phyloP scores from a whole-genome alignment of 177 flowering plant species.

The Vitis hybrid region DNA sequence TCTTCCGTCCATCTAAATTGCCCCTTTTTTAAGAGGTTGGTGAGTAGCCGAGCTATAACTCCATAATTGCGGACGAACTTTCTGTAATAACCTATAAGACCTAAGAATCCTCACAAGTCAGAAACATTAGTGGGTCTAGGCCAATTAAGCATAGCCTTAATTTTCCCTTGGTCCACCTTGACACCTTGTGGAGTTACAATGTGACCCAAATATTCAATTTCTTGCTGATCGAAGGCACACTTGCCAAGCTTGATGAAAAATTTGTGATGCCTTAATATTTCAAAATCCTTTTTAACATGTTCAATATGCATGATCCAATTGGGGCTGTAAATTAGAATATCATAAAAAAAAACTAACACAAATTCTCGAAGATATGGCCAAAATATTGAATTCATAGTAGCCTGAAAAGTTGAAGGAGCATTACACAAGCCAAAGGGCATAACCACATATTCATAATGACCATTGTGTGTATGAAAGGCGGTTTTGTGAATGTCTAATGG shows the following conservation, averaged over 20 bases:
- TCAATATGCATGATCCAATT: too few relatives aligned
- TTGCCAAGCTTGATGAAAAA: slow-evolving; percentile 5
- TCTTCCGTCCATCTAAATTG: too few relatives aligned
- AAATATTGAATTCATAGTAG: too few relatives aligned
- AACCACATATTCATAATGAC: slow-evolving; percentile 10
- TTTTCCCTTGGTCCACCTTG: slow-evolving; percentile 4
- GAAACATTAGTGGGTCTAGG: slow-evolving; percentile 2
- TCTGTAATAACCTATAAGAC: too few relatives aligned
- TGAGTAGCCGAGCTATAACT: too few relatives aligned
- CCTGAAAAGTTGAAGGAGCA: not conserved
- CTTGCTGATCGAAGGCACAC: slow-evolving; percentile 1
- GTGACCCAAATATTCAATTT: slow-evolving; percentile 21
- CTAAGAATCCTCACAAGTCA: slow-evolving; percentile 11
- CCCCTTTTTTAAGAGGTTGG: too few relatives aligned
- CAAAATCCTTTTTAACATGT: too few relatives aligned
- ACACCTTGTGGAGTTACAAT: slow-evolving; percentile 4
- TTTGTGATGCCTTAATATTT: too few relatives aligned
- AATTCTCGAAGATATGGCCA: too few relatives aligned
- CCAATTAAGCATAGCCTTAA: slow-evolving; percentile 13
- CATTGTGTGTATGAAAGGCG: slow-evolving; percentile 6
- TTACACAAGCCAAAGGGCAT: slow-evolving; percentile 17
- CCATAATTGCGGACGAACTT: too few relatives aligned
- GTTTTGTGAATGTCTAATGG: slow-evolving; percentile 16
- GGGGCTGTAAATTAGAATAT: too few relatives aligned
- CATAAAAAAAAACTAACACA: too few relatives aligned